These are phyloP conservation scores for Cajanus cajan DNA, from an alignment of 306 rosid species.

Conservation along the genomic window DNA sequence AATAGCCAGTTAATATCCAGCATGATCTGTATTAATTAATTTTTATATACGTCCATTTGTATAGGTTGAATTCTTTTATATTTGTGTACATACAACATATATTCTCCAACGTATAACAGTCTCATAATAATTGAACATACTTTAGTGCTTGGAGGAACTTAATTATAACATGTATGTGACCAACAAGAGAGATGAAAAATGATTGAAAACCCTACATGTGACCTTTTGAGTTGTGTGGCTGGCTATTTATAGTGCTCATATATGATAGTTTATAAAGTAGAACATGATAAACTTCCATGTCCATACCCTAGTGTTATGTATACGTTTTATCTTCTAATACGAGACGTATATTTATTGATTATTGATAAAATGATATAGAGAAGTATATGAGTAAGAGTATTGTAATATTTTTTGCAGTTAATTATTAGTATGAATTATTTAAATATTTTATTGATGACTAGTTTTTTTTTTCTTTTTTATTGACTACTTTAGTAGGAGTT, in stretches of 20 bases:
- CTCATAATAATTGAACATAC: not conserved
- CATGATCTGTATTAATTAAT: not conserved
- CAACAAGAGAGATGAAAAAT: not conserved
- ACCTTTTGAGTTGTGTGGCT: conserved; percentile 11
- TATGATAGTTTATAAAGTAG: conserved; percentile 14
- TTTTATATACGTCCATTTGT: not conserved
- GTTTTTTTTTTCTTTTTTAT: too few species aligned
- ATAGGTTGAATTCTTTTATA: not conserved
- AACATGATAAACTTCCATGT: not conserved
- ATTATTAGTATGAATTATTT: too few species aligned
- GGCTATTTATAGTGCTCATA: not conserved
- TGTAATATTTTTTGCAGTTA: too few species aligned
- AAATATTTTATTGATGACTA: too few species aligned
- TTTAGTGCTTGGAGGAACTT: conserved; percentile 18
- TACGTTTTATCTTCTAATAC: too few species aligned
- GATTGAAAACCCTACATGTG: conserved; percentile 24
- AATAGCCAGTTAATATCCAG: not conserved
- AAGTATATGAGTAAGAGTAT: too few species aligned
- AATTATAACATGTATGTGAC: not conserved
- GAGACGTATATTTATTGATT: too few species aligned
- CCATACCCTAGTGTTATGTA: too few species aligned
- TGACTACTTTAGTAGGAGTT: too few species aligned
- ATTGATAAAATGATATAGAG: too few species aligned
- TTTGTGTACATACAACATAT: not conserved
- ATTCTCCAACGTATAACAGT: not conserved